Base-by-base conservation (phyloP, 78 protist genomes). In the Dictyostelium citrinum region DNA sequence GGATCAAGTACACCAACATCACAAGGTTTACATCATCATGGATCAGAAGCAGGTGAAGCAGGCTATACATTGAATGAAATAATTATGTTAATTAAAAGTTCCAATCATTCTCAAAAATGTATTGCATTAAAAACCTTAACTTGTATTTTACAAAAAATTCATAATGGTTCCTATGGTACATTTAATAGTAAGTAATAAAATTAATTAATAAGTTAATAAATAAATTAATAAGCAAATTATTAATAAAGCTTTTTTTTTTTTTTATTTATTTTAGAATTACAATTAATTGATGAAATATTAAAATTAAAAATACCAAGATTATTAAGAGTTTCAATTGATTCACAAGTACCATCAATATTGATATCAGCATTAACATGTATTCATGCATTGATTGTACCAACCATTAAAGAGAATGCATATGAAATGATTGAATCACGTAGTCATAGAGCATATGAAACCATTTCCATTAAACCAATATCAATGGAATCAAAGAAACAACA, bases 11-110 rank as follows among this genome's bases (percentile, higher is more conserved):
- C 51, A 29, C 93, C 93, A n/a, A 41, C 43, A 24, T 60, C 81
- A 58, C 16, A 24, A 35, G 93, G 93, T 22, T 33, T 88, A 39
- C 93, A 88, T 78, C 93, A 88, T 79, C 93, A 88, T 49, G 93
- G 93, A 29, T 39, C 81, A 20, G 93, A 88, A 29, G 93, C 93
- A 2, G 33, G 80, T 7, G 93, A 88, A 31, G 93, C 93, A 16
- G 93, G 93, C 5, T 88, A 88, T 35, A 88, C 84, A 7, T 41
- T 88, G 22, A 51, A 33, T 33, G 93, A 88, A 31, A 17, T 88
- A 0, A 49, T 78, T 6, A 43, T 33, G 16, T 55, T 88, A 20
- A 22, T 79, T 7, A 76, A 78, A 46, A 67, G 81, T 67, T 77
- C 93, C 27, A 88, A 88, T 67, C 67, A 31, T 12, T 33, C 80